Conservation (phyloP, 345 rosid genomes). For the Syzygium oleosum region DNA sequence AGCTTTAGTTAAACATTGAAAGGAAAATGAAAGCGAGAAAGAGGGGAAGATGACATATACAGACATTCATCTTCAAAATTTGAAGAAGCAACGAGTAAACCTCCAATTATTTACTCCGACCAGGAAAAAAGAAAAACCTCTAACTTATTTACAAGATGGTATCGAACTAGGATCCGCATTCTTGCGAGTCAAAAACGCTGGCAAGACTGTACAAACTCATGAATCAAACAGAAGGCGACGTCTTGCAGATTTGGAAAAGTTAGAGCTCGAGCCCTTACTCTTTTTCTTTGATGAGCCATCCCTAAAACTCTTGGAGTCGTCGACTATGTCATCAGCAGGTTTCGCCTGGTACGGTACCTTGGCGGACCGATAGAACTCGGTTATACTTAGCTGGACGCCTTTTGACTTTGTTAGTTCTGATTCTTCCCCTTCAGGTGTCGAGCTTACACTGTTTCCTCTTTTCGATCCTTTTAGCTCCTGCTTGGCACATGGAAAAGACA, state of each 20-base stretch:
- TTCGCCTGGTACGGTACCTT: slow-evolving; percentile 27
- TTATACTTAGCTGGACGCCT: slow-evolving; percentile 56
- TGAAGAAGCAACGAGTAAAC: background rate
- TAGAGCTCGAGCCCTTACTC: slow-evolving; percentile 36
- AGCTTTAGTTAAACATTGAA: background rate
- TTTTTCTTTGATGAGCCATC: slow-evolving; percentile 26
- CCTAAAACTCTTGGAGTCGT: background rate
- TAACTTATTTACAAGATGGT: background rate
- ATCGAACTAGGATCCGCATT: background rate
- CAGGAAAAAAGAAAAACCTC: background rate
- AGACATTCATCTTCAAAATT: background rate
- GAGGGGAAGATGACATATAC: background rate
- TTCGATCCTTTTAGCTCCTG: slow-evolving; percentile 45
- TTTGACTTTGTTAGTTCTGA: slow-evolving; percentile 27
- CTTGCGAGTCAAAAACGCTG: background rate
- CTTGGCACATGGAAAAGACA: background rate
- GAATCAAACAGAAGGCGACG: slow-evolving; percentile 55
- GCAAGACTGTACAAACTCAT: slow-evolving; percentile 3
- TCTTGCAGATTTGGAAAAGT: slow-evolving; percentile 61
- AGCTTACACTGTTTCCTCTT: slow-evolving; percentile 28
- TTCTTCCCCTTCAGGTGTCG: slow-evolving; percentile 18
- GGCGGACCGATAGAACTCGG: slow-evolving; percentile 64
- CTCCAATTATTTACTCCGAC: background rate
- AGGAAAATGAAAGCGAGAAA: background rate
- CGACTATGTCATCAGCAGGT: slow-evolving; percentile 12